These are phyloP conservation scores for Henningerozyma blattae DNA, from an alignment of 805 yeast genomes.

Conservation along the genomic window DNA sequence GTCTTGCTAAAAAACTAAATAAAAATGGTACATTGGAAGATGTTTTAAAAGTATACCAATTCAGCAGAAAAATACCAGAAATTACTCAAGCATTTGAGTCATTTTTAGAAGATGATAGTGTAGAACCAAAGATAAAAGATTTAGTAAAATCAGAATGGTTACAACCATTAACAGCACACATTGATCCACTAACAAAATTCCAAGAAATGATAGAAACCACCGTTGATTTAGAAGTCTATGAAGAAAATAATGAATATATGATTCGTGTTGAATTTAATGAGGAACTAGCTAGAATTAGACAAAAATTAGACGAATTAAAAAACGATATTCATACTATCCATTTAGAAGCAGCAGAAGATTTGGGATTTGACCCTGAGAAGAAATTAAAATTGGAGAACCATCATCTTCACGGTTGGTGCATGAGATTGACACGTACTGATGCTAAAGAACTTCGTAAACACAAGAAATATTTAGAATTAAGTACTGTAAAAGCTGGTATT, in stretches of 20 bases:
- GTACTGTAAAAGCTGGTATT: constrained; percentile 92
- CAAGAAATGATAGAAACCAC: constrained; percentile 88
- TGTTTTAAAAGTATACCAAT: constrained; percentile 78
- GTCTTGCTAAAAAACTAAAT: constrained; percentile 57
- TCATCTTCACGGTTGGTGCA: constrained; percentile 85
- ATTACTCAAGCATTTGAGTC: constrained; percentile 40
- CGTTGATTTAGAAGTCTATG: constrained; percentile 73
- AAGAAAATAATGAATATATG: constrained; percentile 62
- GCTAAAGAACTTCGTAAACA: constrained; percentile 58
- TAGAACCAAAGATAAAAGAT: constrained; percentile 12
- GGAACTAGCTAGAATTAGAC: constrained; percentile 47
- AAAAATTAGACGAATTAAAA: constrained; percentile 42
- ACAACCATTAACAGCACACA: constrained; percentile 38
- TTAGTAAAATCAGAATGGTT: constrained; percentile 45
- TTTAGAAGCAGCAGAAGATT: constrained; percentile 53
- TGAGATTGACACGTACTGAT: constrained; percentile 84
- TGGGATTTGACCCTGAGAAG: constrained; percentile 74
- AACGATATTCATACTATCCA: constrained; percentile 49
- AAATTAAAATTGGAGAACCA: constrained; percentile 84
- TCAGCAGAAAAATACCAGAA: constrained; percentile 60
- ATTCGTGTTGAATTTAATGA: constrained; percentile 88
- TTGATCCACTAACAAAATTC: constrained; percentile 46
- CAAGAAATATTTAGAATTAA: constrained; percentile 59
- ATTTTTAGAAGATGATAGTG: constrained; percentile 26
- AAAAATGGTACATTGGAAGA: constrained; percentile 65